A percentile compares a stretch with the other conserved stretches of the same genome.
Evolutionary conservation across 306 rosid species (phyloP).

Genomic region (Inga oerstediana): DNA sequence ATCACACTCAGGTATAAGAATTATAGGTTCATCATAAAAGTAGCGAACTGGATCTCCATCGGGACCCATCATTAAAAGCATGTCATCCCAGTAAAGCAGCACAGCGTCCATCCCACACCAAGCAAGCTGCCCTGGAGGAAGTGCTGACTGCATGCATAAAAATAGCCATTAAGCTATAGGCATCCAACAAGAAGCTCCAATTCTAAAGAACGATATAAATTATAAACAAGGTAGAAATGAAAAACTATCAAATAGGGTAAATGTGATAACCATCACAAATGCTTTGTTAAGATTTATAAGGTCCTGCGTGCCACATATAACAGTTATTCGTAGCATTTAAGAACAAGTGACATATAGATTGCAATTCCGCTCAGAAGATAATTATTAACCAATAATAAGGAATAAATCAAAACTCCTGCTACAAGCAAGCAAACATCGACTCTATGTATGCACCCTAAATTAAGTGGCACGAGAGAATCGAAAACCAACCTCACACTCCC

Average conservation of each 20-base stretch:
- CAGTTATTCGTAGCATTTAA: conserved; percentile 5
- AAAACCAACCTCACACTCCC: conserved; percentile 84
- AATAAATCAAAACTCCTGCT: conserved; percentile 6
- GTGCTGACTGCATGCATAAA: conserved; percentile 71
- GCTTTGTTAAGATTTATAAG: background rate
- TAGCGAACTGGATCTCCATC: conserved; percentile 88
- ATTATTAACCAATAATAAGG: background rate
- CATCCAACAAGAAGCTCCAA: conserved; percentile 25
- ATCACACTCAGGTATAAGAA: conserved; percentile 92
- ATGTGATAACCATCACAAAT: conserved; percentile 5
- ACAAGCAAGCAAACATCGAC: background rate
- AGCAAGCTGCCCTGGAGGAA: conserved; percentile 86
- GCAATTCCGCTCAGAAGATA: conserved; percentile 27
- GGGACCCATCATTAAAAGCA: conserved; percentile 97
- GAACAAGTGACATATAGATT: background rate
- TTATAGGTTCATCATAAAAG: conserved; percentile 83
- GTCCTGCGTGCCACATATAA: conserved; percentile 16
- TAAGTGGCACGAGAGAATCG: background rate
- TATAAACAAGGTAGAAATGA: background rate
- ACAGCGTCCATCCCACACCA: conserved; percentile 99
- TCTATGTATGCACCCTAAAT: background rate
- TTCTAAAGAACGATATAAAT: conserved; percentile 3
- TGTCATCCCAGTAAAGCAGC: conserved; percentile 94
- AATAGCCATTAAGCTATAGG: conserved; percentile 30
- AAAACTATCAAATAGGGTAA: background rate